phyloP scores from a whole-genome alignment of 306 rosid species.

The Corylus avellana region DNA sequence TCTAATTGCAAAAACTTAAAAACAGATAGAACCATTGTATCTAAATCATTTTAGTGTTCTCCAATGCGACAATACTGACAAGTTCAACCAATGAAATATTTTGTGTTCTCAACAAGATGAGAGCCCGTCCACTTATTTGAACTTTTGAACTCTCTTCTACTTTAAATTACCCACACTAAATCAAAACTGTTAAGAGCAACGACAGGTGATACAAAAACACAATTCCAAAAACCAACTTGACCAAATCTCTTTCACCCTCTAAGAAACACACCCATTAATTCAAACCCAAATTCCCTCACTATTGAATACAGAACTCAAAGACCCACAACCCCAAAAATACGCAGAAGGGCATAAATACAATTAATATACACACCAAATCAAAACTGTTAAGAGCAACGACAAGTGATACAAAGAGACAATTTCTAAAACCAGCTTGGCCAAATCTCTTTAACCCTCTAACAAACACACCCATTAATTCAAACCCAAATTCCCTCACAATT shows the following conservation, averaged over 20 bases:
- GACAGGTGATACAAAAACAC: too few species aligned
- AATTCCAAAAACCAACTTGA: not conserved
- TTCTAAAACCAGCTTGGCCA: not conserved
- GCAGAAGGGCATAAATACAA: not conserved
- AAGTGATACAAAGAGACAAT: not conserved
- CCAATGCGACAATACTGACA: not conserved
- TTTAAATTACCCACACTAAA: not conserved
- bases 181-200: not conserved
- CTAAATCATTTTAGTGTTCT: not conserved
- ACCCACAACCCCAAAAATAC: not conserved
- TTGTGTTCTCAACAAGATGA: not conserved
- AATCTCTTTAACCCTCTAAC: not conserved
- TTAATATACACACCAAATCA: not conserved
- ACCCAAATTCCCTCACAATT: not conserved
- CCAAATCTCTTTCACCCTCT: not conserved
- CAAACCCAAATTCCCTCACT: not conserved
- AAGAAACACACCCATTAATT: not conserved
- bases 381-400: not conserved
- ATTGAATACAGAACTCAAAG: not conserved
- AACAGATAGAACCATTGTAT: not conserved
- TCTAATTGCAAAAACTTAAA: not conserved
- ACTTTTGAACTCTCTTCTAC: constrained; percentile 5
- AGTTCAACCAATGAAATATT: not conserved
- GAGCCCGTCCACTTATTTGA: not conserved
- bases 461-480: not conserved